Conservation (phyloP, 768 basidiomycete genomes). For the Tricholoma saponaceum region DNA sequence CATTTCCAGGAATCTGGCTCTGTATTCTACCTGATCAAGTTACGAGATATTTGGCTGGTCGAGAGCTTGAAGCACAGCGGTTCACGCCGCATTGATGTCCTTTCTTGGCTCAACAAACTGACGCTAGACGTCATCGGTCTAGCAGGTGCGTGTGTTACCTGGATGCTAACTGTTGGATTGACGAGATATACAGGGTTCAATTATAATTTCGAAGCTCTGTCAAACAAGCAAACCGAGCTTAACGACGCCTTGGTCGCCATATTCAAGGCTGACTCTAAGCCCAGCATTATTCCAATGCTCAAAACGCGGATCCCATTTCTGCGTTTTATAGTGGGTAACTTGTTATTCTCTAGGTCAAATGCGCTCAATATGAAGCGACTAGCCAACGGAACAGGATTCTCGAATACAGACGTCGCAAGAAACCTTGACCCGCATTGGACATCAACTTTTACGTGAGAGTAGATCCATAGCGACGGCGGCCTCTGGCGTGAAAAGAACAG, state of each 20-base stretch:
- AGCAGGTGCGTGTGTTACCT: conserved; percentile 45
- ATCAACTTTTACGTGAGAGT: conserved; percentile 35
- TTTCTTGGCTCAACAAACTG: conserved; percentile 60
- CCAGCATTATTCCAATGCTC: conserved; percentile 20
- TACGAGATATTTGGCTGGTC: conserved; percentile 42
- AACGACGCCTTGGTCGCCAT: conserved; percentile 41
- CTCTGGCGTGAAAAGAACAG: conserved; percentile 6
- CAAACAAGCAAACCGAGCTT: conserved; percentile 36
- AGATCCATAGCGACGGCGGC: conserved; percentile 21
- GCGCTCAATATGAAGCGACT: not conserved
- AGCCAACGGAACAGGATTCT: conserved; percentile 14
- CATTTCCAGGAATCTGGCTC: not conserved
- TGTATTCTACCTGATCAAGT: conserved; percentile 21
- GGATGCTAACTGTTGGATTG: conserved; percentile 17
- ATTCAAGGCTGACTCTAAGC: conserved; percentile 34
- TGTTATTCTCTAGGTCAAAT: too few relatives aligned
- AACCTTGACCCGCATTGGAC: conserved; percentile 36
- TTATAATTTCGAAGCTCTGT: conserved; percentile 22
- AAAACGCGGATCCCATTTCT: conserved; percentile 28
- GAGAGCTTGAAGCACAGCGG: conserved; percentile 24
- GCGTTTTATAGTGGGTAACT: conserved; percentile 24
- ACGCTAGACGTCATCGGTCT: conserved; percentile 79
- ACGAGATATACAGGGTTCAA: conserved; percentile 30
- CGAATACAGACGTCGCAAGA: conserved; percentile 19
- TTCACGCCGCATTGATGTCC: conserved; percentile 45